Evolutionary conservation across 441 rosid species (phyloP).

Genomic region (Codiaeum variegatum): DNA sequence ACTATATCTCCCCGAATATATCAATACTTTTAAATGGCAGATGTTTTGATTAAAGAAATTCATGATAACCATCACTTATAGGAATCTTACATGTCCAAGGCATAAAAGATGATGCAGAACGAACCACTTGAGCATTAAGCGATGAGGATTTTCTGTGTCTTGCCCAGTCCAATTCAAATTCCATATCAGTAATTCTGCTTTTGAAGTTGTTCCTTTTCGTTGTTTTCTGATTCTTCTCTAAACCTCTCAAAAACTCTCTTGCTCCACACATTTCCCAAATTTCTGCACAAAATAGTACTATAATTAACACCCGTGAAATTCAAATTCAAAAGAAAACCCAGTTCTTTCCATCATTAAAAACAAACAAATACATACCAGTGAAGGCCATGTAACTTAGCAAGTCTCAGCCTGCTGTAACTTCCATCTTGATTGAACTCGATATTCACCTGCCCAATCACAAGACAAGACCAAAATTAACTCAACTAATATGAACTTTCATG

Average conservation of each 20-base stretch:
- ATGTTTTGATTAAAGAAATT: constrained; percentile 45
- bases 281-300: constrained; percentile 27
- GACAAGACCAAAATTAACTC: constrained; percentile 11
- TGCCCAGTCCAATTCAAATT: constrained; percentile 65
- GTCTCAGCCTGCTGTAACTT: constrained; percentile 64
- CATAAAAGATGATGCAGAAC: constrained; percentile 66
- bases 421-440: constrained; percentile 39
- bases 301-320: constrained; percentile 5
- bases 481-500: constrained; percentile 4
- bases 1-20: constrained; percentile 35
- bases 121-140: constrained; percentile 48
- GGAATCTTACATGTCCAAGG: constrained; percentile 81
- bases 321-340: neutral
- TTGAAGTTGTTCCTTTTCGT: constrained; percentile 23
- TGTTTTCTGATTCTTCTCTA: constrained; percentile 25
- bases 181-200: constrained; percentile 62
- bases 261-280: constrained; percentile 51
- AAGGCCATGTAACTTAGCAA: constrained; percentile 44
- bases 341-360: neutral
- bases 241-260: constrained; percentile 31
- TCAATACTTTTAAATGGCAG: constrained; percentile 22
- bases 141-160: constrained; percentile 50
- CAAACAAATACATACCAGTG: constrained; percentile 35
- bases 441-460: constrained; percentile 26
- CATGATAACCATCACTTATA: constrained; percentile 76